Conservation (phyloP, 2,329 filamentous ascomycete genomes). For the Falciphora oryzae region DNA sequence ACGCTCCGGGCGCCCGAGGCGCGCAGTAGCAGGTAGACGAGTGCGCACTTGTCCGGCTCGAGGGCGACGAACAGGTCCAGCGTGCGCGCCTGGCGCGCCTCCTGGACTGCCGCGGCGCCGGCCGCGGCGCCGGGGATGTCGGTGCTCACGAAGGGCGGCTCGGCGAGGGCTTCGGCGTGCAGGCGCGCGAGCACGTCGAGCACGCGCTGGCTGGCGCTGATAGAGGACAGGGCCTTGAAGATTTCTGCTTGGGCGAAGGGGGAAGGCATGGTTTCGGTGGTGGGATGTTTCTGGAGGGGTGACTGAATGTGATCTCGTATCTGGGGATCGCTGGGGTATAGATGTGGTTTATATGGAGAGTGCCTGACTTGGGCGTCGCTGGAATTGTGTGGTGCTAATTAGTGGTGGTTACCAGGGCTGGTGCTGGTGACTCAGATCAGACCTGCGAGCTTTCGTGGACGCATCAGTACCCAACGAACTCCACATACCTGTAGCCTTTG, state of each 20-base stretch:
- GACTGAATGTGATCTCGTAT: neutral
- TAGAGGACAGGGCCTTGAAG: conserved; percentile 3
- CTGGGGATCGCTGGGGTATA: no score
- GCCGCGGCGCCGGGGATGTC: neutral
- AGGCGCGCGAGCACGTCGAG: conserved; percentile 12
- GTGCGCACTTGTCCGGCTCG: conserved; percentile 50
- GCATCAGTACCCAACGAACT: no score
- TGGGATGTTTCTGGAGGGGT: no score
- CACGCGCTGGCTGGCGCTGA: conserved; percentile 9
- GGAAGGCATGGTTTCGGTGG: neutral
- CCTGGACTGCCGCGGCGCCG: neutral
- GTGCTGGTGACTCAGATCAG: no score
- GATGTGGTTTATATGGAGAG: no score
- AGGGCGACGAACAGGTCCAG: conserved; percentile 54
- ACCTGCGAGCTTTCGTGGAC: no score
- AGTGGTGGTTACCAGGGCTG: no score
- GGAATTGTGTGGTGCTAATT: no score
- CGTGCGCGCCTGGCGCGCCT: conserved; percentile 25
- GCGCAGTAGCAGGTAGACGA: conserved; percentile 48
- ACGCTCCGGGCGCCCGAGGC: conserved; percentile 42
- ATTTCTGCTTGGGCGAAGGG: neutral
- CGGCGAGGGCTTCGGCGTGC: conserved; percentile 12
- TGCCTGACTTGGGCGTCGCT: no score
- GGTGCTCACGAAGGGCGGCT: conserved; percentile 12
- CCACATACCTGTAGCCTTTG: no score